Conservation (phyloP, 2,329 filamentous ascomycete species). For the Aspergillus tanneri region DNA sequence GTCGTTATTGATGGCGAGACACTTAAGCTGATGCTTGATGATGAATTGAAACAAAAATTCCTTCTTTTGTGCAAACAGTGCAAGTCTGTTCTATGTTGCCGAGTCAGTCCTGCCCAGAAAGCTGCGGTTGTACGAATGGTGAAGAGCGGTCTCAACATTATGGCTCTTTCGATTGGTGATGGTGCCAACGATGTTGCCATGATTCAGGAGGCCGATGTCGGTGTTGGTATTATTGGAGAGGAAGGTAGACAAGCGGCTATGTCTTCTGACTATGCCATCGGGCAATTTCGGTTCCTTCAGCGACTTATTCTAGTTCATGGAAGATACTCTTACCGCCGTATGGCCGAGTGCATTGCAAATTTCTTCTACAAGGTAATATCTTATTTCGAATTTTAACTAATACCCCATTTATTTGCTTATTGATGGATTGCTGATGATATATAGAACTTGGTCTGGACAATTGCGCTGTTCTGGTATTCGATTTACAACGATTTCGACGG, state of each 20-base stretch:
- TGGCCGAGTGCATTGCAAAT: conserved; percentile 92
- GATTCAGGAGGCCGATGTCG: conserved; percentile 97
- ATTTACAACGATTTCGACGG: conserved; percentile 95
- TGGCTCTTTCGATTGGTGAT: conserved; percentile 91
- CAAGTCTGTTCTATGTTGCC: conserved; percentile 92
- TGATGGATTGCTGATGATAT: conserved; percentile 7
- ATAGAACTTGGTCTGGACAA: conserved; percentile 94
- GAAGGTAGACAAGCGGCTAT: conserved; percentile 92
- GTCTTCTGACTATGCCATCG: conserved; percentile 94
- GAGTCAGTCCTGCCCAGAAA: conserved; percentile 95
- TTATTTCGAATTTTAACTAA: no score
- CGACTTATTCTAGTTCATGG: conserved; percentile 85
- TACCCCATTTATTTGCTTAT: not conserved
- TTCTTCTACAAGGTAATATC: conserved; percentile 99
- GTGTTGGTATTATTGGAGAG: conserved; percentile 89
- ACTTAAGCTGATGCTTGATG: conserved; percentile 80
- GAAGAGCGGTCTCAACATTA: conserved; percentile 89
- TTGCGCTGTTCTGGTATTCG: conserved; percentile 95
- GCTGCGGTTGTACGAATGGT: conserved; percentile 96
- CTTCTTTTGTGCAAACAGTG: conserved; percentile 94
- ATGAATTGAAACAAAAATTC: conserved; percentile 85
- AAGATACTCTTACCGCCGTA: conserved; percentile 90
- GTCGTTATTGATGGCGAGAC: conserved; percentile 94
- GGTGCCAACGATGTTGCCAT: conserved; percentile 96
- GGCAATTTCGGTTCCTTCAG: conserved; percentile 86